Evolutionary conservation across 1,284 basidiomycete species (phyloP).

Genomic region (Acaromyces ingoldii): DNA sequence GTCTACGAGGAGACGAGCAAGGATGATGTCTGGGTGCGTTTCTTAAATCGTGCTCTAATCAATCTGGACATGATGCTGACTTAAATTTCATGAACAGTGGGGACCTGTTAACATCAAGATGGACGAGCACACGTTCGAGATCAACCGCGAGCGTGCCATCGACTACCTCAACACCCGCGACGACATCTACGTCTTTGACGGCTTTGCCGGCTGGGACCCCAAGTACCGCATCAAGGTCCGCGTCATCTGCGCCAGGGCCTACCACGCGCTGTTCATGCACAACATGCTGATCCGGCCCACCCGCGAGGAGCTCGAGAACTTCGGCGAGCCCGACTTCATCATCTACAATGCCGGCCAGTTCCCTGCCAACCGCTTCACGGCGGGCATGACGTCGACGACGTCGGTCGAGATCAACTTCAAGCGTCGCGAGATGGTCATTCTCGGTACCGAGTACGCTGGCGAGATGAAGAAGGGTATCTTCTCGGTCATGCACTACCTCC

Average conservation of each 20-base stretch:
- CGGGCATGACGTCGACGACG: slow-evolving; percentile 98
- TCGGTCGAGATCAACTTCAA: slow-evolving; percentile 99
- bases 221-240: slow-evolving; percentile 99
- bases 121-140: slow-evolving; percentile 96
- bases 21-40: slow-evolving; percentile 98
- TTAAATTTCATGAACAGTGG: too few species aligned
- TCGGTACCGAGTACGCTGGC: slow-evolving; percentile 98
- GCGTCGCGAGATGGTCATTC: slow-evolving; percentile 99
- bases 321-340: slow-evolving; percentile 98
- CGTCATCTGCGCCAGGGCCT: slow-evolving; percentile 95
- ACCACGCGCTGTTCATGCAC: slow-evolving; percentile 97
- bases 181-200: slow-evolving; percentile 98
- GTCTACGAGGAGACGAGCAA: slow-evolving; percentile 96
- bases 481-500: slow-evolving; percentile 99
- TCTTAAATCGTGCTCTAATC: too few species aligned
- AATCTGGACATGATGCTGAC: neutral
- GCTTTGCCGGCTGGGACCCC: slow-evolving; percentile 96
- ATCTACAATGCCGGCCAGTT: slow-evolving; percentile 99
- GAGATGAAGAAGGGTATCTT: slow-evolving; percentile 99
- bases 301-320: slow-evolving; percentile 84
- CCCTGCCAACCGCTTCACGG: slow-evolving; percentile 99
- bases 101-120: slow-evolving; percentile 99
- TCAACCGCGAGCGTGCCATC: slow-evolving; percentile 99
- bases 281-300: slow-evolving; percentile 97
- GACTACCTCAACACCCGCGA: slow-evolving; percentile 96